Conservation (phyloP, 306 rosid genomes). For the Bauhinia variegata region DNA sequence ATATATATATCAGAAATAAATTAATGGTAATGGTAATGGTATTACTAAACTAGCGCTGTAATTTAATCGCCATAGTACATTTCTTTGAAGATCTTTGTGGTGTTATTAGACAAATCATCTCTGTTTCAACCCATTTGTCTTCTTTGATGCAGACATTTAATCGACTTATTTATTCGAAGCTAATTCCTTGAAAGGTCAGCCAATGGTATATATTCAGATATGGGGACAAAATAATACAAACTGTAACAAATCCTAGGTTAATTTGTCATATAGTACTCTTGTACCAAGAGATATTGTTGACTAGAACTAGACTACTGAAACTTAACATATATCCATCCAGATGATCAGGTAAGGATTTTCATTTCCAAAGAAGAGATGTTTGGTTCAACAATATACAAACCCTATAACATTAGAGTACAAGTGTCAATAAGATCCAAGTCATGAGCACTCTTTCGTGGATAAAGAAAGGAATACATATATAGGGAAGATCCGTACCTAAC, state of each 20-base stretch:
- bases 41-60: background rate
- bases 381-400: no score
- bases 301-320: conserved; percentile 10
- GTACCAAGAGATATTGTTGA: conserved; percentile 17
- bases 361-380: no score
- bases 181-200: conserved; percentile 49
- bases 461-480: no score
- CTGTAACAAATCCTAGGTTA: conserved; percentile 33
- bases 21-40: no score
- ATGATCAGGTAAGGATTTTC: background rate
- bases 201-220: conserved; percentile 21
- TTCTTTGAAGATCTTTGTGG: conserved; percentile 39
- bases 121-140: conserved; percentile 43
- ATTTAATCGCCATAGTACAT: conserved; percentile 4
- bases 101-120: conserved; percentile 15
- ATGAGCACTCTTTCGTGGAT: no score
- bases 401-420: no score
- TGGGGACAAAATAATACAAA: conserved; percentile 21
- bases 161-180: conserved; percentile 42
- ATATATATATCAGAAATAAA: background rate
- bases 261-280: conserved; percentile 34
- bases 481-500: background rate
- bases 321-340: no score
- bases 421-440: no score
- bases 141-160: conserved; percentile 29